A percentile compares a stretch with the other conserved stretches of the same genome.
Conservation (phyloP, 78 protist genomes). For the Dictyostelium citrinum region DNA sequence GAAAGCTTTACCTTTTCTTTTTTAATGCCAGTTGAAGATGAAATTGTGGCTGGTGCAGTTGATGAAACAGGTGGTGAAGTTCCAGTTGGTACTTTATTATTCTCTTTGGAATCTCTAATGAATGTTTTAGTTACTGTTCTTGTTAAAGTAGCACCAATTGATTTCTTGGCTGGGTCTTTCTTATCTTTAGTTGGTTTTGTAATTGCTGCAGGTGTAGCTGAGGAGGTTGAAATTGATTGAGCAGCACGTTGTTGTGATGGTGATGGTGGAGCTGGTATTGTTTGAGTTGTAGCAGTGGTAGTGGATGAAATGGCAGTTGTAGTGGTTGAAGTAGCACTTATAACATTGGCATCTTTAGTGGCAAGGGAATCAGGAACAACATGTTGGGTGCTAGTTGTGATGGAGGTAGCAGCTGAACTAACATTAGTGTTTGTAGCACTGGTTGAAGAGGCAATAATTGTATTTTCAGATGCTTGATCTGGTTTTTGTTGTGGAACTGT, state of each 20-base stretch:
- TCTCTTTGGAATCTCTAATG: constrained; percentile 13
- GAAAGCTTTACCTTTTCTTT: constrained; percentile 39
- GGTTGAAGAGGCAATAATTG: background rate
- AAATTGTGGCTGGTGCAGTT: background rate
- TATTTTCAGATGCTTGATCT: background rate
- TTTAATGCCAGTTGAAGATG: background rate
- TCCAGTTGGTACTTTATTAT: constrained; percentile 2
- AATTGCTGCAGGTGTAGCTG: background rate
- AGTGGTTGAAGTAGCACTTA: background rate
- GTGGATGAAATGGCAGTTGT: background rate
- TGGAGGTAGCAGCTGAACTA: background rate
- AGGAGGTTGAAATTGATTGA: background rate
- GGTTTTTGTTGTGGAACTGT: background rate
- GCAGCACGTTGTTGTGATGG: constrained; percentile 7
- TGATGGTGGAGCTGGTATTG: background rate
- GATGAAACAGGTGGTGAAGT: constrained; percentile 11
- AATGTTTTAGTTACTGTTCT: constrained; percentile 70
- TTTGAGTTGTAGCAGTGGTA: background rate
- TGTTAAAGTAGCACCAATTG: constrained; percentile 65
- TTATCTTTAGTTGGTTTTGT: background rate
- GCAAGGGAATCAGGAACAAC: background rate
- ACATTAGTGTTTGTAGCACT: background rate
- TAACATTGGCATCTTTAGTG: background rate
- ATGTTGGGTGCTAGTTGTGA: background rate
- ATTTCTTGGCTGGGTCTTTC: background rate